Base-by-base conservation (phyloP, 371 early-diverging fungal genomes). In the Rhizopus stolonifer region DNA sequence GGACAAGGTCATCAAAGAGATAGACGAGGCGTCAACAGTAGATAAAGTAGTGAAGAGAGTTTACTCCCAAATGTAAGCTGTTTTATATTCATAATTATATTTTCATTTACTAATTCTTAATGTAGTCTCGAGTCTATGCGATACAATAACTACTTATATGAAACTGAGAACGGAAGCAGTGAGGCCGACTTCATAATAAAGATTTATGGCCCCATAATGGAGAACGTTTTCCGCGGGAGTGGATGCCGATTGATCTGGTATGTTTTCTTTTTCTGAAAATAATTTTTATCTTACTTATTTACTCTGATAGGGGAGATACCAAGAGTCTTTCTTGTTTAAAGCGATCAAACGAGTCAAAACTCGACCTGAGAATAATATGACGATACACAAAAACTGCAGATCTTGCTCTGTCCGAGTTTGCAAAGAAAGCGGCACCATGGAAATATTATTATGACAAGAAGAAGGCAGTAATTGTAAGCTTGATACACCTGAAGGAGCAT, bases 371-470 rank as follows among this genome's bases (percentile, higher is more conserved):
- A 44, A 8, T 52, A 52, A 32, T 43, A 43, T 43, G 43, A 43
- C 54, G 24, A 38, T 38, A 54, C 46, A 51, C 51, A 51, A 51
- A 51, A 51, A 51, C 51, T 51, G 51, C 29, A 40, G 54, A 54
- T 47, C 48, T 54, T 47, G 40, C 48, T 47, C 31, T 54, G 36
- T 47, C 48, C 40, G 32, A 54, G 48, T 47, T 47, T 40, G 39
- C 54, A 54, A 47, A 54, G 46, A 54, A 54, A 47, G 48, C 47
- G 31, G 39, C 40, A 47, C 47, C 29, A 47, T 52, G 46, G 53
- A 54, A 54, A 39, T 54, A 54, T 47, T 54, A 47, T 40, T 47
- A 54, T 47, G 47, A 54, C 48, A 51, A 51, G 51, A 29, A 43
- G 29, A 52, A 52, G 29, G 31, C 44, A 40, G 45, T 44, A 39